Evolutionary conservation across 2,329 filamentous ascomycete species (phyloP).

Genomic region (Ophiostoma ulmi): DNA sequence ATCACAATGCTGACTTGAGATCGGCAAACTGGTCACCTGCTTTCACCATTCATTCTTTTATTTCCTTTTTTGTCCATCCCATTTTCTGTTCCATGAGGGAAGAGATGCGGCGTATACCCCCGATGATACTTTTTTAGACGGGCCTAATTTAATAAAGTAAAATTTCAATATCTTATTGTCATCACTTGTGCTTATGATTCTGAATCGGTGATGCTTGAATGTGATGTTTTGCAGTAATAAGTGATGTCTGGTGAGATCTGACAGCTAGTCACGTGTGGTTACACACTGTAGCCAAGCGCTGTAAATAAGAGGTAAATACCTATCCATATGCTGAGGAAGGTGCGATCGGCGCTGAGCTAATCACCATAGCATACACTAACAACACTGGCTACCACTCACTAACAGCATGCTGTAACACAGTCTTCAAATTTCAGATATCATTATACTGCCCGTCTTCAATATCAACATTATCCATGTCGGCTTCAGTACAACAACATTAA

Average conservation of each 20-base stretch:
- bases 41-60: background rate
- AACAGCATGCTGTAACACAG: background rate
- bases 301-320: background rate
- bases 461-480: background rate
- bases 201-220: background rate
- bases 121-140: slow-evolving; percentile 14
- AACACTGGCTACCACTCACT: background rate
- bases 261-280: background rate
- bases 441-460: background rate
- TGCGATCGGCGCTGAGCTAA: background rate
- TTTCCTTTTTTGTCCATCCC: slow-evolving; percentile 33
- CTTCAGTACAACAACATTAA: background rate
- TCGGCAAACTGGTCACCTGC: background rate
- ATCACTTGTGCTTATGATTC: background rate
- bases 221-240: background rate
- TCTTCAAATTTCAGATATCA: background rate
- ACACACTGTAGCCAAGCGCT: background rate
- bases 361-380: background rate
- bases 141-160: slow-evolving; percentile 19
- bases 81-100: slow-evolving; percentile 32
- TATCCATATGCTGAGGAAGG: background rate
- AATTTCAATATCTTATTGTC: background rate
- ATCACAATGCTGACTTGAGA: background rate
- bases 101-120: slow-evolving; percentile 29
- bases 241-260: background rate